phyloP scores from a whole-genome alignment of 257 asterid genomes.

The Asclepias syriaca region DNA sequence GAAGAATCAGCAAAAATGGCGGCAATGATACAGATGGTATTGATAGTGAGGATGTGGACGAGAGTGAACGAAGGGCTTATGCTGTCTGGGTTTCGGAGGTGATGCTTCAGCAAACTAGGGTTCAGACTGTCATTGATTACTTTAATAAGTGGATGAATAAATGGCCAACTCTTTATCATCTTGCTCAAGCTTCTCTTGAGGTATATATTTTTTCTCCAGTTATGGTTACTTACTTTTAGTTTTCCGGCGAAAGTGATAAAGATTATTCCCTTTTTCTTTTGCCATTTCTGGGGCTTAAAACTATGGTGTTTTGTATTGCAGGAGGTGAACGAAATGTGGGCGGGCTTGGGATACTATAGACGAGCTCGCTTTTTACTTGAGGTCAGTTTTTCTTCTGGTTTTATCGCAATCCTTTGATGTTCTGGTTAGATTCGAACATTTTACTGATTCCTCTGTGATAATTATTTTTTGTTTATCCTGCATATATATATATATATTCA shows the following conservation, averaged over 20 bases:
- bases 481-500: neutral
- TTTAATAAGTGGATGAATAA: constrained; percentile 87
- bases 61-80: constrained; percentile 57
- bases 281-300: neutral
- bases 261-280: neutral
- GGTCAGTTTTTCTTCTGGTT: constrained; percentile 34
- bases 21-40: constrained; percentile 9
- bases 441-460: neutral
- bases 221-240: neutral
- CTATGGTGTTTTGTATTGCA: constrained; percentile 40
- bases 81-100: constrained; percentile 99
- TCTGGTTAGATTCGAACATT: neutral
- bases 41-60: constrained; percentile 16
- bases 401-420: neutral
- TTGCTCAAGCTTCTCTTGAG: constrained; percentile 82
- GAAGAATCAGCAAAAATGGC: constrained; percentile 48
- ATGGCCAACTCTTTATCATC: constrained; percentile 86
- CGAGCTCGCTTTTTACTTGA: constrained; percentile 82
- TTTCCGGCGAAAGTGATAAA: neutral
- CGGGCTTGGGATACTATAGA: constrained; percentile 92
- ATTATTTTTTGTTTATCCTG: neutral
- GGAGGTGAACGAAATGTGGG: constrained; percentile 99
- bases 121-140: constrained; percentile 81
- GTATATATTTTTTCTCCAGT: constrained; percentile 20
- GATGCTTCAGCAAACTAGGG: constrained; percentile 99